phyloP scores from a whole-genome alignment of 2,329 filamentous ascomycete genomes.

The Monosporascus sp. region DNA sequence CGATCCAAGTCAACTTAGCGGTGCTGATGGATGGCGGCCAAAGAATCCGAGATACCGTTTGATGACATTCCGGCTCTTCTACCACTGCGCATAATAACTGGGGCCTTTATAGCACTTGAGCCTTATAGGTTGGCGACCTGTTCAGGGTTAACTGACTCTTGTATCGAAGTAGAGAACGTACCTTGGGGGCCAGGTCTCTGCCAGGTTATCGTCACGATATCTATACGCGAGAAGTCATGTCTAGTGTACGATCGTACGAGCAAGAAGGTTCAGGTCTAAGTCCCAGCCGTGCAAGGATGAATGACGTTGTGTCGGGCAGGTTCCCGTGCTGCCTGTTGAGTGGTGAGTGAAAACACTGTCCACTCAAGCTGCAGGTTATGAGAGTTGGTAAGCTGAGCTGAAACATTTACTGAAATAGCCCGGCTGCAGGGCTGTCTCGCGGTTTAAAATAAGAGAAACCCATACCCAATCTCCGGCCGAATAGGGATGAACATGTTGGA shows the following conservation, averaged over 20 bases:
- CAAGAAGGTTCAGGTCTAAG: background rate
- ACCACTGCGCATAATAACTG: no score
- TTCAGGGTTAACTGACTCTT: no score
- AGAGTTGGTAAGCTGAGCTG: background rate
- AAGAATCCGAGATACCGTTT: no score
- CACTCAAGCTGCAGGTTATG: background rate
- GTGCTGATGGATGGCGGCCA: background rate
- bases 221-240: background rate
- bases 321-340: background rate
- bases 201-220: no score
- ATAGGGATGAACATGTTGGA: background rate
- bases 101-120: no score
- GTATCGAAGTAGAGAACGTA: no score
- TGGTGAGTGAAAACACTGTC: background rate
- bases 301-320: background rate
- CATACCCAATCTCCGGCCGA: background rate
- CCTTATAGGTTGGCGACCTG: no score
- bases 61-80: no score
- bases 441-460: background rate
- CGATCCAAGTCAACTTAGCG: background rate
- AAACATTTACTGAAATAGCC: background rate
- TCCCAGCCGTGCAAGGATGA: background rate
- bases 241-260: background rate
- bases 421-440: background rate
- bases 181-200: no score